Conservation (phyloP, 2,329 filamentous ascomycete genomes). For the Fusarium penzigii region DNA sequence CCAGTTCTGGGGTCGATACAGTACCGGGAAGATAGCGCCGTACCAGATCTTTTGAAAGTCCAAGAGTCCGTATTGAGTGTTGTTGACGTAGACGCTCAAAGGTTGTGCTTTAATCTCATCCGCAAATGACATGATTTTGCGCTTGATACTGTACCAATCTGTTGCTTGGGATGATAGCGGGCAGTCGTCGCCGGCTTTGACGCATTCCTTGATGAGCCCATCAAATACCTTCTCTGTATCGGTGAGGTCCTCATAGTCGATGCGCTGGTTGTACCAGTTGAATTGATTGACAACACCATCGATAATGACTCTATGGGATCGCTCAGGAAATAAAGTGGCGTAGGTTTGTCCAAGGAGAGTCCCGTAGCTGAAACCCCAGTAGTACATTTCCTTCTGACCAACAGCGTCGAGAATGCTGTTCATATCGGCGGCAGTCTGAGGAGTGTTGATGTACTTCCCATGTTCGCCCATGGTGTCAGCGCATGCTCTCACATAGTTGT, state of each 20-base stretch:
- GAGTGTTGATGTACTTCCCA: slow-evolving; percentile 48
- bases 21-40: slow-evolving; percentile 38
- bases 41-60: slow-evolving; percentile 38
- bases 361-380: slow-evolving; percentile 47
- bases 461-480: slow-evolving; percentile 46
- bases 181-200: slow-evolving; percentile 47
- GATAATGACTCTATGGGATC: slow-evolving; percentile 36
- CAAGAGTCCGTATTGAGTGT: slow-evolving; percentile 39
- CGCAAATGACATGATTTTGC: slow-evolving; percentile 35
- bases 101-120: slow-evolving; percentile 39
- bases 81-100: slow-evolving; percentile 44
- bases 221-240: slow-evolving; percentile 34
- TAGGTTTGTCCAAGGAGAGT: slow-evolving; percentile 43
- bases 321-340: slow-evolving; percentile 38
- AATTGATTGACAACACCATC: slow-evolving; percentile 38
- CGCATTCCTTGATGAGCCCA: slow-evolving; percentile 38
- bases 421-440: slow-evolving; percentile 53
- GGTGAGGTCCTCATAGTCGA: slow-evolving; percentile 28
- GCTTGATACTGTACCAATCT: slow-evolving; percentile 37
- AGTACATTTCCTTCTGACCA: slow-evolving; percentile 35
- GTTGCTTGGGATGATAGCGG: slow-evolving; percentile 39
- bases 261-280: slow-evolving; percentile 33
- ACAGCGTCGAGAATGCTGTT: slow-evolving; percentile 47
- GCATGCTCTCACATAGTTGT: slow-evolving; percentile 44
- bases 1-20: slow-evolving; percentile 43